Evolutionary conservation across 176 grass and related monocot genomes (phyloP).

Genomic region (Eragrostis curvula): DNA sequence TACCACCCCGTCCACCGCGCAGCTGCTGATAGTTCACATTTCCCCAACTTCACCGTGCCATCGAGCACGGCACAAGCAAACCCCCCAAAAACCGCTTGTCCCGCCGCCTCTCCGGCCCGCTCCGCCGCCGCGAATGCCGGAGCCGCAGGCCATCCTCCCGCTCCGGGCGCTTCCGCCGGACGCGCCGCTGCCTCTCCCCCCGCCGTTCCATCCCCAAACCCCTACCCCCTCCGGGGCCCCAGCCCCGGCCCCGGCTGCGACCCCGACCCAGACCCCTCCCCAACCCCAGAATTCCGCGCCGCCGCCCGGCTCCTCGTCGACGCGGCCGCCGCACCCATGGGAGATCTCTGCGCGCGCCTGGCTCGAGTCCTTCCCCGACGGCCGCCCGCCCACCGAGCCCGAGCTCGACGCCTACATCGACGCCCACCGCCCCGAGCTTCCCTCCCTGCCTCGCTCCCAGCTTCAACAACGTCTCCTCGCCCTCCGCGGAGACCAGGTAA

Average conservation of each 20-base stretch:
- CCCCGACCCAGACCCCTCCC: slow-evolving; percentile 23
- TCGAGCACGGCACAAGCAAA: slow-evolving; percentile 32
- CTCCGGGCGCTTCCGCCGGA: slow-evolving; percentile 65
- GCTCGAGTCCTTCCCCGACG: slow-evolving; percentile 68
- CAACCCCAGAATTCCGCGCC: slow-evolving; percentile 10
- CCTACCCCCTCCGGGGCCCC: not conserved
- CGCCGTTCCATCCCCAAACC: slow-evolving; percentile 42
- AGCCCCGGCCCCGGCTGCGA: slow-evolving; percentile 1
- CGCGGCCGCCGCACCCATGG: slow-evolving; percentile 54
- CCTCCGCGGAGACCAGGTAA: slow-evolving; percentile 56
- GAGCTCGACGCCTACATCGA: slow-evolving; percentile 83
- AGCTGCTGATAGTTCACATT: not conserved
- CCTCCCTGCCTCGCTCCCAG: slow-evolving; percentile 63
- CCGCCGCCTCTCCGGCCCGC: slow-evolving; percentile 9
- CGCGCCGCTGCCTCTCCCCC: slow-evolving; percentile 51
- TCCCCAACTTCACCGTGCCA: not conserved
- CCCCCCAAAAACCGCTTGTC: slow-evolving; percentile 33
- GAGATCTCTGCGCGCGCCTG: slow-evolving; percentile 53
- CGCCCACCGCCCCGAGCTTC: slow-evolving; percentile 47
- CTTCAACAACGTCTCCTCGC: slow-evolving; percentile 74
- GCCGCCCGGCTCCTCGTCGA: slow-evolving; percentile 14
- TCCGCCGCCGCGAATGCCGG: slow-evolving; percentile 49
- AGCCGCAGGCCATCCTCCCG: slow-evolving; percentile 64
- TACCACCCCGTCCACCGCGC: too few species aligned
- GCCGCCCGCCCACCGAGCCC: slow-evolving; percentile 54